Percentiles rank a stretch among this genome's conserved stretches.
Conservation (phyloP, 345 rosid genomes). For the Passiflora organensis region DNA sequence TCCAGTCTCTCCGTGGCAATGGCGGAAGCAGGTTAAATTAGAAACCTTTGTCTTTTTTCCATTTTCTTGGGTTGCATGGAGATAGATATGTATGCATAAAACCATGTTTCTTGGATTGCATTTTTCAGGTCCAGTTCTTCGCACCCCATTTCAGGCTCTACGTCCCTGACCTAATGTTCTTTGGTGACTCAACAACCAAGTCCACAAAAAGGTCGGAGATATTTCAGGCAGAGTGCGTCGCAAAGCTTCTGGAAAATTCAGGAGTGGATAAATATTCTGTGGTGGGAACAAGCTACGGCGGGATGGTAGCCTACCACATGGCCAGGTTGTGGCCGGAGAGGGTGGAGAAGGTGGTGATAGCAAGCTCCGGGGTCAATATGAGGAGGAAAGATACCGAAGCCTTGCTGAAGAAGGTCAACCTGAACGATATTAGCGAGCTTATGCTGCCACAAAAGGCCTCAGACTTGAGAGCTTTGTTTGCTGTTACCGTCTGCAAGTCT, state of each 20-base stretch:
- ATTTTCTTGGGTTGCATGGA: neutral
- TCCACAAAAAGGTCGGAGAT: conserved; percentile 61
- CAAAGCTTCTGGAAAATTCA: conserved; percentile 45
- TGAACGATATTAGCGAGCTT: conserved; percentile 47
- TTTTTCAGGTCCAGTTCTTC: conserved; percentile 46
- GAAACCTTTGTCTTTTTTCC: neutral
- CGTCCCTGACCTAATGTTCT: conserved; percentile 77
- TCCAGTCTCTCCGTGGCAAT: conserved; percentile 68
- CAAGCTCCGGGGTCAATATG: conserved; percentile 76
- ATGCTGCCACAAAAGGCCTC: conserved; percentile 65
- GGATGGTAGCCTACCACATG: conserved; percentile 77
- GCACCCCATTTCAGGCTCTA: conserved; percentile 43
- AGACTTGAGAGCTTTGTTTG: conserved; percentile 48
- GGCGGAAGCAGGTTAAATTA: conserved; percentile 48
- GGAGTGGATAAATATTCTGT: conserved; percentile 45
- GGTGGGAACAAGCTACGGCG: conserved; percentile 88
- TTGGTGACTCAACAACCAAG: conserved; percentile 56
- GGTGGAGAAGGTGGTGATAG: conserved; percentile 77
- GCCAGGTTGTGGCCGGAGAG: conserved; percentile 65
- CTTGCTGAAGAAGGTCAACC: conserved; percentile 41
- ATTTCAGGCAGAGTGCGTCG: conserved; percentile 61
- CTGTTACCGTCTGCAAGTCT: conserved; percentile 37
- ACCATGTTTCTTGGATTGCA: too few species aligned
- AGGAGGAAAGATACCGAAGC: conserved; percentile 42
- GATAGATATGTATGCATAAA: neutral